Conservation (phyloP, 164 flowering plant species). For the Paratinospora sagittata region DNA sequence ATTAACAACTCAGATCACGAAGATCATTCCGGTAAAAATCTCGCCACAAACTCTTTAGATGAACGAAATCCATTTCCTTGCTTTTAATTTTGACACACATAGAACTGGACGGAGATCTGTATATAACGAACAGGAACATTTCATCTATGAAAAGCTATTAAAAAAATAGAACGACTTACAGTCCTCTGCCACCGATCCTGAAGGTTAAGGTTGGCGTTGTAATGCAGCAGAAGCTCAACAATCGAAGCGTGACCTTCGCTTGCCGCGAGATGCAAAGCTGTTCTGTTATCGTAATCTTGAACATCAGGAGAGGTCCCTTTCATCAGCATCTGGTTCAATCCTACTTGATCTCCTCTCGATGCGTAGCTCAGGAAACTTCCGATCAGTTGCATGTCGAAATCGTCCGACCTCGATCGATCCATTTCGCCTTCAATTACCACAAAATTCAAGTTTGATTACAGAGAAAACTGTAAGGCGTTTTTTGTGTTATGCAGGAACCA, state of each 20-base stretch:
- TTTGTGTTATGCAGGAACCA: not conserved
- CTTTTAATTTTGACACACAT: not conserved
- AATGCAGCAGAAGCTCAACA: slow-evolving; percentile 48
- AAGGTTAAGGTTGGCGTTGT: slow-evolving; percentile 47
- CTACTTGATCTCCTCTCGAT: slow-evolving; percentile 54
- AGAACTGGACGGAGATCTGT: too few relatives aligned
- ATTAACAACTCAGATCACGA: too few relatives aligned
- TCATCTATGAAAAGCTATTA: too few relatives aligned
- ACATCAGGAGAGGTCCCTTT: slow-evolving; percentile 45
- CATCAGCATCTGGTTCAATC: slow-evolving; percentile 49
- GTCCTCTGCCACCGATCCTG: slow-evolving; percentile 50
- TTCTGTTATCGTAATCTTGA: slow-evolving; percentile 53
- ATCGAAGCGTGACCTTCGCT: slow-evolving; percentile 61
- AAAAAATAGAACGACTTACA: slow-evolving; percentile 26
- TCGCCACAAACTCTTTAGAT: too few relatives aligned
- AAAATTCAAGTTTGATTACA: not conserved
- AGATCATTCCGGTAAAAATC: too few relatives aligned
- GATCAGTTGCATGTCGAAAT: slow-evolving; percentile 49
- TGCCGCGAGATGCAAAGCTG: slow-evolving; percentile 65
- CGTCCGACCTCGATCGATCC: slow-evolving; percentile 14
- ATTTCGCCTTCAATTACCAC: not conserved
- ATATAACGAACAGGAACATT: too few relatives aligned
- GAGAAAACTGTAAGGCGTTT: not conserved
- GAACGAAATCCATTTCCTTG: too few relatives aligned
- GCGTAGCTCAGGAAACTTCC: slow-evolving; percentile 60